Percentiles rank a stretch among this genome's conserved stretches.
These are phyloP conservation scores for Phytophthora meadii DNA, from an alignment of 352 stramenopile genomes.

Conservation along the genomic window DNA sequence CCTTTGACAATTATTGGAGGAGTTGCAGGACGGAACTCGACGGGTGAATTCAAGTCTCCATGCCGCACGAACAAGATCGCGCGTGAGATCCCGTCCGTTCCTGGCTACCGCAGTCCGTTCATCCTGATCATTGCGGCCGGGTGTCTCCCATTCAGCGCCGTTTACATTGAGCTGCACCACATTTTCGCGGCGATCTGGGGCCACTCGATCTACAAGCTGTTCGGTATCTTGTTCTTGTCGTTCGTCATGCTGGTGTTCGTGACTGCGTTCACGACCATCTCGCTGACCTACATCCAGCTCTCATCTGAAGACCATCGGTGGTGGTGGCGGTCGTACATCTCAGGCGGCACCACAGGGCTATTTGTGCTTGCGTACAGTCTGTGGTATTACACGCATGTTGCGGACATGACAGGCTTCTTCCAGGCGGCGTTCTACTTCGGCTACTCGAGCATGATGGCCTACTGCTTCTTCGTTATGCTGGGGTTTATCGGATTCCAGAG, in stretches of 20 bases:
- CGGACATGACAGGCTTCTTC: constrained; percentile 95
- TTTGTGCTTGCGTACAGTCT: constrained; percentile 97
- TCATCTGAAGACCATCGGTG: constrained; percentile 96
- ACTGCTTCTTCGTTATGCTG: constrained; percentile 98
- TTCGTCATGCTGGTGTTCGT: constrained; percentile 97
- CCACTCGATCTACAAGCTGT: constrained; percentile 98
- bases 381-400: constrained; percentile 96
- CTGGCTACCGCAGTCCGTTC: constrained; percentile 87
- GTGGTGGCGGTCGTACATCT: constrained; percentile 97
- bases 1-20: constrained; percentile 95
- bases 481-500: constrained; percentile 96
- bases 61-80: constrained; percentile 97
- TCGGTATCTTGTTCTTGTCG: constrained; percentile 96
- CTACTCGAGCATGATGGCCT: constrained; percentile 97
- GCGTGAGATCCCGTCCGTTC: constrained; percentile 92
- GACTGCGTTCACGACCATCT: constrained; percentile 97
- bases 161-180: constrained; percentile 99
- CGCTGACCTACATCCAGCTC: constrained; percentile 98
- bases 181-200: constrained; percentile 98
- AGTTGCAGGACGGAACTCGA: constrained; percentile 94
- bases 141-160: constrained; percentile 97
- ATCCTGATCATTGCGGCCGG: constrained; percentile 94
- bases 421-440: constrained; percentile 98
- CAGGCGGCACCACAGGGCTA: constrained; percentile 93
- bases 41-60: constrained; percentile 91